Evolutionary conservation across 352 stramenopile genomes (phyloP).

Genomic region (Blastocystis sp.): DNA sequence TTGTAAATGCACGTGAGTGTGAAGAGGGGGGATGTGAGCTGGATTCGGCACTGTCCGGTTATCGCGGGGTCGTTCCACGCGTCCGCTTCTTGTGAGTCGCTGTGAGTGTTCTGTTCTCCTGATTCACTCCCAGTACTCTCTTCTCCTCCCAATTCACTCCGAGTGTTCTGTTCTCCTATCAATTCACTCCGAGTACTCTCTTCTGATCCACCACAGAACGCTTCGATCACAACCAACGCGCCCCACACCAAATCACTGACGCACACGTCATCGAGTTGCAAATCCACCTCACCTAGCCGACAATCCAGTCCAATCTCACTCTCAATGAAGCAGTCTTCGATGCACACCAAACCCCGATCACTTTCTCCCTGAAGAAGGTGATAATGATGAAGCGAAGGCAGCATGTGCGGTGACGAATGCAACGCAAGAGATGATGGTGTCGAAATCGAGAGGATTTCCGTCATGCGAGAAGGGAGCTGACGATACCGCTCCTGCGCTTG

Average conservation of each 20-base stretch:
- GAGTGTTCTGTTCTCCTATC: no score
- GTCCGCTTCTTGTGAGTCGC: not conserved
- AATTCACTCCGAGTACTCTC: no score
- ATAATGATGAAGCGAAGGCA: slow-evolving; percentile 22
- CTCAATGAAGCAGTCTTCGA: not conserved
- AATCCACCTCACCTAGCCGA: not conserved
- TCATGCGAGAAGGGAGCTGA: not conserved
- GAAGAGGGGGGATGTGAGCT: not conserved
- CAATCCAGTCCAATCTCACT: not conserved
- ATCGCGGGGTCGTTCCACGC: not conserved
- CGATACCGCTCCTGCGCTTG: not conserved
- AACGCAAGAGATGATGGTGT: not conserved
- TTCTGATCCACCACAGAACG: no score
- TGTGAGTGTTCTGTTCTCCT: no score
- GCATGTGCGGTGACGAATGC: not conserved
- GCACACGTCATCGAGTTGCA: not conserved
- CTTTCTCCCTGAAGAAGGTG: not conserved
- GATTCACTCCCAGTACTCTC: no score
- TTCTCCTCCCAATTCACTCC: no score
- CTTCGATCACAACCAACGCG: not conserved
- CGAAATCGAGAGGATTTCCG: slow-evolving; percentile 12
- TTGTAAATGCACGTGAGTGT: slow-evolving; percentile 21
- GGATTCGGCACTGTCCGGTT: not conserved
- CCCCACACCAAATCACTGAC: not conserved
- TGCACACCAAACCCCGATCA: not conserved